Conservation (phyloP, 352 stramenopile species). For the Phytophthora tentaculata region DNA sequence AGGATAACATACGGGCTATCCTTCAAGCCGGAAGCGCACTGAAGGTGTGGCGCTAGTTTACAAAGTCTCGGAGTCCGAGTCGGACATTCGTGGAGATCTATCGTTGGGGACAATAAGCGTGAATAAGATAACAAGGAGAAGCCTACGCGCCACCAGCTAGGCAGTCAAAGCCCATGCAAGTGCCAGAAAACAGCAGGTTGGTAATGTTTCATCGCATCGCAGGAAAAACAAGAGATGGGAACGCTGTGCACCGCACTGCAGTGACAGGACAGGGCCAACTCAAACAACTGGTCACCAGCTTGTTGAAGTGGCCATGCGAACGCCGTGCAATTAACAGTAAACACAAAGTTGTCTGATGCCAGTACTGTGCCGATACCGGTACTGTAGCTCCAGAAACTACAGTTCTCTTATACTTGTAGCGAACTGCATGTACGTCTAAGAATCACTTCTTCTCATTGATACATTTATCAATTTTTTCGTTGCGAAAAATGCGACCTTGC, state of each 20-base stretch:
- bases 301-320: too few relatives aligned
- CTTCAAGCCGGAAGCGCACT: constrained; percentile 17
- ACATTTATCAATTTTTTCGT: too few relatives aligned
- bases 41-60: constrained; percentile 26
- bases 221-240: constrained; percentile 29
- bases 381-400: too few relatives aligned
- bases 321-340: too few relatives aligned
- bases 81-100: constrained; percentile 29
- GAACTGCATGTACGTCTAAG: too few relatives aligned
- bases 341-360: too few relatives aligned
- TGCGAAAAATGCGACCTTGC: too few relatives aligned
- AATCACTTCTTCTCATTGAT: too few relatives aligned
- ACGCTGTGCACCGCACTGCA: constrained; percentile 6
- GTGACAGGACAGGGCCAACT: too few relatives aligned
- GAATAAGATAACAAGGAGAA: neutral
- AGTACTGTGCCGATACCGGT: too few relatives aligned
- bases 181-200: constrained; percentile 28
- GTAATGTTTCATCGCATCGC: constrained; percentile 22
- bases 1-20: constrained; percentile 18
- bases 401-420: too few relatives aligned
- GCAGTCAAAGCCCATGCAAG: constrained; percentile 18
- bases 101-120: constrained; percentile 12
- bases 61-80: neutral
- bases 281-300: too few relatives aligned
- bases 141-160: constrained; percentile 24